These are phyloP conservation scores for Cucumis sativus DNA, from an alignment of 306 rosid genomes.

Conservation along the genomic window Cucumber_9930_V3 NC_026660.2:680001-680500, in stretches of 20 bases:
- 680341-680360: slow-evolving; percentile 73
- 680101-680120: background rate
- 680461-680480: slow-evolving; percentile 63
- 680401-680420: slow-evolving; percentile 58
- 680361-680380: slow-evolving; percentile 75
- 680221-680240: slow-evolving; percentile 41
- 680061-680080: background rate
- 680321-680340: slow-evolving; percentile 53
- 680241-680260: slow-evolving; percentile 8
- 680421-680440: slow-evolving; percentile 70
- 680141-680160: background rate
- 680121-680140: background rate
- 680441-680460: slow-evolving; percentile 68
- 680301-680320: slow-evolving; percentile 81
- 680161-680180: background rate
- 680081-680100: background rate
- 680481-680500: slow-evolving; percentile 26
- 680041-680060: background rate
- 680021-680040: background rate
- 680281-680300: slow-evolving; percentile 71
- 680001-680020: background rate
- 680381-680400: slow-evolving; percentile 54
- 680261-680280: slow-evolving; percentile 7
- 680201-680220: slow-evolving; percentile 26
- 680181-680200: background rate